Percentiles rank a stretch among this genome's conserved stretches.
These are phyloP conservation scores for Pseudocercospora fuligena DNA, from an alignment of 2,329 filamentous ascomycete species.

Conservation along the genomic window DNA sequence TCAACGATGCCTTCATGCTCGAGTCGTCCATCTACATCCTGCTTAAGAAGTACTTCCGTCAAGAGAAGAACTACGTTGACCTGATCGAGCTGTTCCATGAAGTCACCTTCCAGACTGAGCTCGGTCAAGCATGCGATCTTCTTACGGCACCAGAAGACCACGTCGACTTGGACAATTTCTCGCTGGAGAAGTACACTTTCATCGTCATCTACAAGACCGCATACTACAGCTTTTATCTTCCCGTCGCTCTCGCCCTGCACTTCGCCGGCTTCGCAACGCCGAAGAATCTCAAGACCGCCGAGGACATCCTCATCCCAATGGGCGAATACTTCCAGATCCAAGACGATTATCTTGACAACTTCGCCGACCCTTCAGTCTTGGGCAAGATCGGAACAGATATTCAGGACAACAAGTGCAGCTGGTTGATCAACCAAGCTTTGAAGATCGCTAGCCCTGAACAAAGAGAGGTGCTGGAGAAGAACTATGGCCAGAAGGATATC, in stretches of 20 bases:
- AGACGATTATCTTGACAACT: conserved; percentile 99
- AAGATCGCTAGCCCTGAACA: conserved; percentile 80
- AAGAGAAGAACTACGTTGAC: conserved; percentile 85
- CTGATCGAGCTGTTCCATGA: conserved; percentile 97
- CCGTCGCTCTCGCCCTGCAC: conserved; percentile 87
- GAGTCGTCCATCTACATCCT: conserved; percentile 88
- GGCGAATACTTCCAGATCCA: conserved; percentile 99
- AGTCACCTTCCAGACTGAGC: conserved; percentile 88
- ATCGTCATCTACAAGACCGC: conserved; percentile 99
- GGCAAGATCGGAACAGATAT: conserved; percentile 99
- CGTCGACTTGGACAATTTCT: conserved; percentile 94
- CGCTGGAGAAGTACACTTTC: conserved; percentile 91
- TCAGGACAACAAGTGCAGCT: conserved; percentile 99
- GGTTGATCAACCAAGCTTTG: conserved; percentile 95
- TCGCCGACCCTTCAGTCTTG: conserved; percentile 87
- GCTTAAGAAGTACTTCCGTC: conserved; percentile 90
- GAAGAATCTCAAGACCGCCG: conserved; percentile 84
- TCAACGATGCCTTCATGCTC: conserved; percentile 98
- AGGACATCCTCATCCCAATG: conserved; percentile 92
- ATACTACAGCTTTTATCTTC: conserved; percentile 99
- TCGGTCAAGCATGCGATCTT: conserved; percentile 92
- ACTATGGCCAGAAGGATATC: conserved; percentile 92
- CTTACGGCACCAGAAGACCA: conserved; percentile 94
- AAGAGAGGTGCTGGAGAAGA: conserved; percentile 82
- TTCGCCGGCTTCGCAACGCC: conserved; percentile 83